phyloP scores from a whole-genome alignment of 1,139 yeast genomes.

The Wickerhamomyces sp. region DNA sequence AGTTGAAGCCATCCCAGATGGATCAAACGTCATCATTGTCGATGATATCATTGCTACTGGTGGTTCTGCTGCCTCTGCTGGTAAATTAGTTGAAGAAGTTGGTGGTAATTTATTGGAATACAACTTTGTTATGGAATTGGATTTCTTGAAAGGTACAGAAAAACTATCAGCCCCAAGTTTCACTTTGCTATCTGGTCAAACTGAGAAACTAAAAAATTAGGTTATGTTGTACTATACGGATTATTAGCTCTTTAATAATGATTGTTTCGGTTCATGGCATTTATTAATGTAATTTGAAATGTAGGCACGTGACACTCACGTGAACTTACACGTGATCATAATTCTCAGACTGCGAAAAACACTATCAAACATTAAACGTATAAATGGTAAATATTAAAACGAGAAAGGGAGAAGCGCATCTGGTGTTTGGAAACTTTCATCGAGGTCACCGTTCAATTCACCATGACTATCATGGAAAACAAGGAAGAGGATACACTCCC shows the following conservation, averaged over 20 bases:
- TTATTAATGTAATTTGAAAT: too few relatives aligned
- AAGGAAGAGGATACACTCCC: background rate
- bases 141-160: conserved; percentile 91
- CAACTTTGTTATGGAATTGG: conserved; percentile 87
- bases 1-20: conserved; percentile 71
- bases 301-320: too few relatives aligned
- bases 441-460: too few relatives aligned
- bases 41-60: conserved; percentile 98
- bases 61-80: conserved; percentile 94
- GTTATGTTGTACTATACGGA: background rate
- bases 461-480: too few relatives aligned
- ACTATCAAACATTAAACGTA: too few relatives aligned
- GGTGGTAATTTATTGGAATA: conserved; percentile 76
- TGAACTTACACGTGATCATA: too few relatives aligned
- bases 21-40: conserved; percentile 77
- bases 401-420: too few relatives aligned
- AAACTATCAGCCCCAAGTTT: conserved; percentile 79
- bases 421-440: too few relatives aligned
- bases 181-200: conserved; percentile 83
- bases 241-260: too few relatives aligned
- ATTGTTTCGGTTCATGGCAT: too few relatives aligned
- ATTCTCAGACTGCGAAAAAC: too few relatives aligned
- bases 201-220: conserved; percentile 35
- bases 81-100: conserved; percentile 63
- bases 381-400: too few relatives aligned